Evolutionary conservation across 345 rosid species (phyloP).

Genomic region (Gossypium thurberi): DNA sequence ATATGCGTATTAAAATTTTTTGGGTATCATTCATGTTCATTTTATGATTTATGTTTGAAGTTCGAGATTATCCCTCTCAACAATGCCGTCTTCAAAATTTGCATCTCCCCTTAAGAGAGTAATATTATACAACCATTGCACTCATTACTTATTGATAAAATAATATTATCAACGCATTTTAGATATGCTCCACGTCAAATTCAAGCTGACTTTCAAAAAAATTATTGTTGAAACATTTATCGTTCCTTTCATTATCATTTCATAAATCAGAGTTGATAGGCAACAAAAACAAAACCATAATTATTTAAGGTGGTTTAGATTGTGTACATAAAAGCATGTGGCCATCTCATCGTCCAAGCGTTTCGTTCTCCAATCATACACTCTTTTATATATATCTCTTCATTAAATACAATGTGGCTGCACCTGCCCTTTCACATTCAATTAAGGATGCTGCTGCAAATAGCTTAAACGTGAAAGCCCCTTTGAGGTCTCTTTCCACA

Average conservation of each 20-base stretch:
- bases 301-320: not conserved
- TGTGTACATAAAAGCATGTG: slow-evolving; percentile 19
- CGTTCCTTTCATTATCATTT: not conserved
- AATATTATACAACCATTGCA: too few species aligned
- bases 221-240: too few species aligned
- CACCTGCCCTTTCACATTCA: not conserved
- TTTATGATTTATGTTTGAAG: too few species aligned
- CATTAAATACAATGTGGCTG: not conserved
- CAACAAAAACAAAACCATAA: not conserved
- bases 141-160: too few species aligned
- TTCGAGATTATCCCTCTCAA: too few species aligned
- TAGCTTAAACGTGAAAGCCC: not conserved
- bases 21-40: too few species aligned
- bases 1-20: too few species aligned
- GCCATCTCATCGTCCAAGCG: slow-evolving; percentile 27
- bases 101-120: too few species aligned
- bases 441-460: not conserved
- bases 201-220: too few species aligned
- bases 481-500: not conserved
- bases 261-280: not conserved
- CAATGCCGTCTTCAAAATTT: too few species aligned
- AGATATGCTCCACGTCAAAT: too few species aligned
- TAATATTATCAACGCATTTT: too few species aligned
- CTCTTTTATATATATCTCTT: not conserved
- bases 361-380: slow-evolving; percentile 19